Evolutionary conservation across 331 rosid genomes (phyloP).

Genomic region (Pyrus hybrid): DNA sequence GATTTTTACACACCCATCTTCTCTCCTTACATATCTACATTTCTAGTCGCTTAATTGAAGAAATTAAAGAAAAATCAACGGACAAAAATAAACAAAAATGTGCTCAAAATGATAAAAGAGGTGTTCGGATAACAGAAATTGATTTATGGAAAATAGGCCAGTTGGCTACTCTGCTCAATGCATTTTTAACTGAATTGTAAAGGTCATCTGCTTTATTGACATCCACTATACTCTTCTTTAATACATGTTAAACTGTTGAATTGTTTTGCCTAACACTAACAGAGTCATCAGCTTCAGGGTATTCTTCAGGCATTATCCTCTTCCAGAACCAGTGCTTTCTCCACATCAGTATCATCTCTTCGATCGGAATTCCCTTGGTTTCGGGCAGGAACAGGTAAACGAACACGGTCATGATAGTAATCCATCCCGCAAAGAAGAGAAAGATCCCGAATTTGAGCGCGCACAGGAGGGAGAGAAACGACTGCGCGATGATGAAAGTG

Average conservation of each 20-base stretch:
- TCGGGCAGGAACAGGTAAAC: constrained; percentile 72
- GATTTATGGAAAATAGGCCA: no score
- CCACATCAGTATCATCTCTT: constrained; percentile 75
- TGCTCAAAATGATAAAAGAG: no score
- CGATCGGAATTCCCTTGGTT: constrained; percentile 88
- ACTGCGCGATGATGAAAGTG: constrained; percentile 68
- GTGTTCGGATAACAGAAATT: no score
- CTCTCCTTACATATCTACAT: no score
- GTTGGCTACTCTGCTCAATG: no score
- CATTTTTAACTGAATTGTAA: not conserved
- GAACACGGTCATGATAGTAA: constrained; percentile 62
- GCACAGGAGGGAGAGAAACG: constrained; percentile 66
- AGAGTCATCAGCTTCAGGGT: not conserved
- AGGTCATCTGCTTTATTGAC: not conserved
- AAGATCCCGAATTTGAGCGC: constrained; percentile 60
- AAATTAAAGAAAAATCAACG: no score
- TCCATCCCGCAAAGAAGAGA: constrained; percentile 88
- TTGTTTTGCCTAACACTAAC: not conserved
- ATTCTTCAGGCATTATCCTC: constrained; percentile 28
- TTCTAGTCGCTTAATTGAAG: no score
- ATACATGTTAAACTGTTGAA: not conserved
- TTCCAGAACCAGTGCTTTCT: constrained; percentile 92
- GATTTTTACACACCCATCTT: no score
- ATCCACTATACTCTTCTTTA: no score
- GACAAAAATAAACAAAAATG: no score